A percentile compares a stretch with the other conserved stretches of the same genome.
These are phyloP conservation scores for Akanthomyces uredinophilus DNA, from an alignment of 2,329 filamentous ascomycete genomes.

Conservation along the genomic window DNA sequence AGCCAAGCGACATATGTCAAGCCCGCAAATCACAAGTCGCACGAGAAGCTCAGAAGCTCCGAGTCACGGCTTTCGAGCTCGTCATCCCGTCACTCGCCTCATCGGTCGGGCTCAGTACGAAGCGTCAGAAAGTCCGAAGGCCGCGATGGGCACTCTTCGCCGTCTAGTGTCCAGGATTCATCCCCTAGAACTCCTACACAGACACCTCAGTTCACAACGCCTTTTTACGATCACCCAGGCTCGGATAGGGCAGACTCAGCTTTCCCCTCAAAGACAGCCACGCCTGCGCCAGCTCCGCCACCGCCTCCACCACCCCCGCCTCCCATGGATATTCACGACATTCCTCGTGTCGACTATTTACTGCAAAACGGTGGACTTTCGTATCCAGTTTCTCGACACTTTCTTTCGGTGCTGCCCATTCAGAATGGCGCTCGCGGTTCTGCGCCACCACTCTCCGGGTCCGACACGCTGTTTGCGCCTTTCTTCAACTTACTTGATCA, in stretches of 20 bases:
- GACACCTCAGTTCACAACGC: slow-evolving; percentile 45
- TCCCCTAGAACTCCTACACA: slow-evolving; percentile 59
- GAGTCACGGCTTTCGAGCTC: slow-evolving; percentile 31
- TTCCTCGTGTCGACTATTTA: slow-evolving; percentile 85
- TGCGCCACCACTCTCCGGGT: slow-evolving; percentile 60
- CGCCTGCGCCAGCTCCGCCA: slow-evolving; percentile 33
- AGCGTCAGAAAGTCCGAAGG: slow-evolving; percentile 32
- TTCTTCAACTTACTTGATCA: slow-evolving; percentile 80
- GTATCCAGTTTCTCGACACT: slow-evolving; percentile 64
- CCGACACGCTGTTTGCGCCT: slow-evolving; percentile 72
- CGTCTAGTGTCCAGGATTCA: slow-evolving; percentile 47
- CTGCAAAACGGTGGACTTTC: slow-evolving; percentile 81
- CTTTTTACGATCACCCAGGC: slow-evolving; percentile 37
- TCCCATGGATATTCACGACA: slow-evolving; percentile 62
- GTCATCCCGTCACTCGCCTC: slow-evolving; percentile 30
- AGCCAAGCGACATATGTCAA: slow-evolving; percentile 54
- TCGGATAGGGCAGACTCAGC: slow-evolving; percentile 30
- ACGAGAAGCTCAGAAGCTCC: slow-evolving; percentile 31
- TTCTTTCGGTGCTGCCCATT: slow-evolving; percentile 60
- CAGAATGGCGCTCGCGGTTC: slow-evolving; percentile 53
- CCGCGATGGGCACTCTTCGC: slow-evolving; percentile 39
- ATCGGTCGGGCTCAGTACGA: slow-evolving; percentile 36
- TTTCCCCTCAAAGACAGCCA: slow-evolving; percentile 35
- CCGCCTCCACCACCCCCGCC: slow-evolving; percentile 57
- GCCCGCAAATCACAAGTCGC: slow-evolving; percentile 29